Base-by-base conservation (phyloP, 2,329 filamentous ascomycete species). In the Chrysoporthe cubensis region DNA sequence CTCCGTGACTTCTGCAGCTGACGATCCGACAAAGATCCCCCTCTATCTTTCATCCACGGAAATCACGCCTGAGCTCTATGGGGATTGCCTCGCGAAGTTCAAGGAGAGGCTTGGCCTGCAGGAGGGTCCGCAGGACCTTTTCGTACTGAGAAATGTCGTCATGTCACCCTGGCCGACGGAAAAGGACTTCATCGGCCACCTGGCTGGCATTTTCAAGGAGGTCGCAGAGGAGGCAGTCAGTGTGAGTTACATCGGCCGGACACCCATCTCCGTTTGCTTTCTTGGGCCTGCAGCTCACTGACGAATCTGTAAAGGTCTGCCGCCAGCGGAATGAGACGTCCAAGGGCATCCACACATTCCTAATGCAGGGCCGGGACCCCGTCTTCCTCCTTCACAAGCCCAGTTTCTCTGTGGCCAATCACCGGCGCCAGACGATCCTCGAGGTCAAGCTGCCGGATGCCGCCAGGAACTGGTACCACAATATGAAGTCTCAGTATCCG, bases 101-200 rank as follows among this genome's bases (percentile, higher is more conserved):
- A 82, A 82, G 74, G 72, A 74, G 46, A 74, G 81, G 11, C 77
- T 84, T 32, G 78, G 78, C 0, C 73, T 83, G 0, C 65, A 74
- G 0, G 65, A 70, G 5, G 77, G 75, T 21, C 59, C 73, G 0
- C 75, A 80, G 13, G 78, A 80, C 59, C 71, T 84, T 1, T 80
- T 82, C 69, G 81, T 83, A 1, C 62, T 84, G 9, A 76, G 81
- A 9, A 84, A 84, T 37, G 82, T 84, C 0, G 80, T 82, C 44
- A 84, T 84, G 82, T 81, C 78, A 5, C 80, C 81, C 0, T 83
- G 80, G 57, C 79, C 80, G 0, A 79, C 79, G 1, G 76, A 79
- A 18, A 74, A 73, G 0, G 76, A 78, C 54, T 83, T 83, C 69
- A 77, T 82, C 48, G 73, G 74, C 14, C 74, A 76, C 2, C 64